phyloP scores from a whole-genome alignment of 495 filamentous ascomycete species.

The Lophiotrema nucula region DNA sequence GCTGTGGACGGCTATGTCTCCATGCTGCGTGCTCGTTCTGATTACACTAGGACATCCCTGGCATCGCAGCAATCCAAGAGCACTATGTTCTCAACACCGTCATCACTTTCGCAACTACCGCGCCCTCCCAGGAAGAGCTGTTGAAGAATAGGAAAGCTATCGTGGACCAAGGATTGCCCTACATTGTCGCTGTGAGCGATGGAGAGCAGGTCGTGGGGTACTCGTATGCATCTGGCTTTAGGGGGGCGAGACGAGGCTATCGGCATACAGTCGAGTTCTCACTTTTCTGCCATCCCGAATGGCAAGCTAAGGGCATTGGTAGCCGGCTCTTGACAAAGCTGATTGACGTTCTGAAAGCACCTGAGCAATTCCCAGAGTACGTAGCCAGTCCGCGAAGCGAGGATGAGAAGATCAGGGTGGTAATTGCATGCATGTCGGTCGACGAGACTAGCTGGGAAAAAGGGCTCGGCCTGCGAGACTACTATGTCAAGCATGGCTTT shows the following conservation, averaged over 20 bases:
- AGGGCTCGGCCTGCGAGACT: constrained; percentile 27
- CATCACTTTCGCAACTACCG: constrained; percentile 18
- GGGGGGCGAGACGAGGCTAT: constrained; percentile 23
- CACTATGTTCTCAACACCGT: constrained; percentile 29
- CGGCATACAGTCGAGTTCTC: constrained; percentile 29
- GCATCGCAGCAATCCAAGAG: constrained; percentile 8
- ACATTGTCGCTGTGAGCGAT: constrained; percentile 25
- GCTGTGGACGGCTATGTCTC: too few relatives aligned
- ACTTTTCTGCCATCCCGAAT: constrained; percentile 25
- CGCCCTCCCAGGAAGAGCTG: constrained; percentile 6
- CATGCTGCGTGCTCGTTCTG: too few relatives aligned
- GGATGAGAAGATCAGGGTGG: constrained; percentile 14
- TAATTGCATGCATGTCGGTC: constrained; percentile 31
- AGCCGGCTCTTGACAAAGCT: constrained; percentile 16
- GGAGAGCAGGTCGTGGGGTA: constrained; percentile 16
- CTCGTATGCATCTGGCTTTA: constrained; percentile 18
- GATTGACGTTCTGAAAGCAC: constrained; percentile 21
- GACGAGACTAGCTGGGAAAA: constrained; percentile 17
- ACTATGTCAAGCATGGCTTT: constrained; percentile 30
- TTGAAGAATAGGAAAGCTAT: constrained; percentile 6
- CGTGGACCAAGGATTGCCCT: constrained; percentile 15
- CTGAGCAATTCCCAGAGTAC: constrained; percentile 20
- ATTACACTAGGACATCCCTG: constrained; percentile 13
- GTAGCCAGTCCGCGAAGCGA: constrained; percentile 7
- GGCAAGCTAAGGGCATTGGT: constrained; percentile 17